Base-by-base conservation (phyloP, 768 basidiomycete species). In the Termitomyces sp. region DNA sequence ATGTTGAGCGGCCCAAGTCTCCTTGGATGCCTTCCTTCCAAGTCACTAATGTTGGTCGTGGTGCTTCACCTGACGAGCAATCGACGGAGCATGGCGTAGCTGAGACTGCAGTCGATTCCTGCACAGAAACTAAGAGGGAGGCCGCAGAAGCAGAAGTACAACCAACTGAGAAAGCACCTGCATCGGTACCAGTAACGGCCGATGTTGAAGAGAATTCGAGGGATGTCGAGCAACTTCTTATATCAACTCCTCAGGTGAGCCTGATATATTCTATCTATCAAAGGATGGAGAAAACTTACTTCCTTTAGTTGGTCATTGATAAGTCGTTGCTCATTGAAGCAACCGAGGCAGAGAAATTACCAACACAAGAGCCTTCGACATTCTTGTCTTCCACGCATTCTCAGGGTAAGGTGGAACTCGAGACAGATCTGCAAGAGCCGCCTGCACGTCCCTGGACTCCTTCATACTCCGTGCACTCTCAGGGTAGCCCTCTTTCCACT, bases 1-100 rank as follows among this genome's bases (percentile, higher is more conserved):
- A 72, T 22, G 51, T 73, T 15, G 79, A 79, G 50, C 69, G 75
- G 37, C 78, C 79, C 22, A 79, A 78, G 60, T 80, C 79, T 16
- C 79, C 80, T 29, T 82, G 77, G 78, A 77, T 75, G 15, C 76
- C 80, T 7, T 81, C 81, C 2, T 84, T 81, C 73, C 77, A 76
- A 57, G 81, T 82, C 24, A 78, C 72, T 13, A 75, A 79, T 28
- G 61, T 70, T 45, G 70, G 72, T 37, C 62, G 63, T 51, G 74
- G 74, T 37, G 56, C 60, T 24, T 60, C 63, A 16, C 59, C 61
- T n/a, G 68, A 67, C 18, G 63, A 65, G 12, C 66, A 52, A 39
- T 26, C 20, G 37, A 39, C 12, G 26, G 37, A 39, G 37, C 12
- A 24, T 39, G n/a, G 39, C 6, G 18, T 13, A 37, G 13, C 37